Evolutionary conservation across 106 monocot species (phyloP), one percentile per base, ranked within the genome.

Genomic region (Platanthera zijinensis): DNA sequence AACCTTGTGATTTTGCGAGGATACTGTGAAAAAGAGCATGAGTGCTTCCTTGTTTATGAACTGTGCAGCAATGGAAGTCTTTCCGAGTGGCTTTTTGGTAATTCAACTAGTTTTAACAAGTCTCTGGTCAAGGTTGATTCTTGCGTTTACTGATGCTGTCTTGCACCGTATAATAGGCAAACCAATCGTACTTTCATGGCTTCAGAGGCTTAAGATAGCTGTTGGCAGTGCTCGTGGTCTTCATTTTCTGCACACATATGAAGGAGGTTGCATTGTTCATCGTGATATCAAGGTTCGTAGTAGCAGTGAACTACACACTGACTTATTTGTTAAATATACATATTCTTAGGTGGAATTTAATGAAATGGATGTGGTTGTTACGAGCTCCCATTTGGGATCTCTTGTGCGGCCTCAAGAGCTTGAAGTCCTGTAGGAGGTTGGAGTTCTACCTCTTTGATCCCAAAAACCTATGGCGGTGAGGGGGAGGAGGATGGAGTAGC

Each of bases 51-150:
- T 50, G 81, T 89, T 8, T 89, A 89, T 45, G 89, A 89, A 51
- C 47, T 85, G 15, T 89, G 86, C 51, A 10, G 73, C 10, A 86
- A 86, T 74, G 89, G 86, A 56, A 81, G 81, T 81, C 74, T 89
- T 61, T 89, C 89, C 12, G 89, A 85, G 46, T 89, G 85, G 89
- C 63, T 89, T 59, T 89, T 86, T 77, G 89, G 83, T 84, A 84
- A 45, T 48, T 47, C 5, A 14, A 10, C 28, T 51, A 68, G 18
- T 59, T 59, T 47, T 50, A 32, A 9, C 14, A 48, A 46, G 22
- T 17, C 48, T 51, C 8, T 57, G 48, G 1, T 71, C 15, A 12
- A 19, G 8, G 19, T 14, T 78, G 10, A 5, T 48, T 52, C 50
- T 17, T 28, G 13, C 14, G 71, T 50, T 72, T 72, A 72, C 21